These are phyloP conservation scores for Populus alba DNA, from an alignment of 345 rosid genomes.

Conservation along the genomic window DNA sequence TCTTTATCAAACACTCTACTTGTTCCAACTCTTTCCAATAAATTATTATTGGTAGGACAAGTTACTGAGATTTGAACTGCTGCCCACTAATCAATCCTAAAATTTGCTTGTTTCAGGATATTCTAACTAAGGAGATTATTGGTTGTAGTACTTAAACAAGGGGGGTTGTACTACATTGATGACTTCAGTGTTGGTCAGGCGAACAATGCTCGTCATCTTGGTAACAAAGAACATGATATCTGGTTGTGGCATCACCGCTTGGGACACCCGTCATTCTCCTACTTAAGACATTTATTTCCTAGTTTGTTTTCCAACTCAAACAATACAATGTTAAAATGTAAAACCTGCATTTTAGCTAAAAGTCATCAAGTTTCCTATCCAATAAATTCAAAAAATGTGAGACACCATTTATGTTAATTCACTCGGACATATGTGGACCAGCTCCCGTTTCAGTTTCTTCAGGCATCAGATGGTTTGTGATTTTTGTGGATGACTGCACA, in stretches of 20 bases:
- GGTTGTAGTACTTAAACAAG: too few species aligned
- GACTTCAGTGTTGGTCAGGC: too few species aligned
- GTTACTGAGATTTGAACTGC: too few species aligned
- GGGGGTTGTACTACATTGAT: too few species aligned
- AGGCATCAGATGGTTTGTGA: not conserved
- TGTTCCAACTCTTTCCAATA: too few species aligned
- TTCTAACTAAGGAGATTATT: too few species aligned
- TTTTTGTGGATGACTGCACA: constrained; percentile 1
- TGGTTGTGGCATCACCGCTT: not conserved
- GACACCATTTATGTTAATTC: not conserved
- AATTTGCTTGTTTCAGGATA: too few species aligned
- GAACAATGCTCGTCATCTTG: not conserved
- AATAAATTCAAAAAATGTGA: not conserved
- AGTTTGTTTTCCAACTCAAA: not conserved
- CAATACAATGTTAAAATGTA: not conserved
- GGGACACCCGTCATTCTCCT: not conserved
- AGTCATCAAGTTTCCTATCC: not conserved
- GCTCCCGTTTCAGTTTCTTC: not conserved
- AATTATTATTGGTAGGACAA: too few species aligned
- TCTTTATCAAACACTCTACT: too few species aligned
- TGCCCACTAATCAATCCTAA: too few species aligned
- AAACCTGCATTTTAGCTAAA: not conserved
- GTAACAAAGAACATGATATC: not conserved
- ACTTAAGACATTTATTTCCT: not conserved
- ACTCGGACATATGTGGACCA: constrained; percentile 1